A percentile compares a stretch with the other conserved stretches of the same genome.
Evolutionary conservation across 1,139 yeast species (phyloP).

Genomic region (Pichia sp.): DNA sequence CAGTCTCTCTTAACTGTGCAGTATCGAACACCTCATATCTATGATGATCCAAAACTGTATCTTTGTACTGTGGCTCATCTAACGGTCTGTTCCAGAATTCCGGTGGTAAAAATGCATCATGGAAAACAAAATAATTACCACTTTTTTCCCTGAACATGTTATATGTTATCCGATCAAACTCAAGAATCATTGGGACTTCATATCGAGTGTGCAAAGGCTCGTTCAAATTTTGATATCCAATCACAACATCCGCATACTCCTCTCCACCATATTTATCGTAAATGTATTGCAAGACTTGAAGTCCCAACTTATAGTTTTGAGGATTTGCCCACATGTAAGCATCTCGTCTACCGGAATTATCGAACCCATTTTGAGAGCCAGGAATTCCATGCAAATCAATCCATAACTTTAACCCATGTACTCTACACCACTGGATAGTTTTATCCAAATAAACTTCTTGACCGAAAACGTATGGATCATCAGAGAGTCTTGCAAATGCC

Average conservation of each 20-base stretch:
- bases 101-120: conserved; percentile 66
- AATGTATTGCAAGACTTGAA: conserved; percentile 45
- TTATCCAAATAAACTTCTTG: conserved; percentile 67
- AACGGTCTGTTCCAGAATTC: conserved; percentile 55
- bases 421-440: conserved; percentile 53
- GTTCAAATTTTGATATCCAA: conserved; percentile 80
- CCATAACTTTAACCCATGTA: conserved; percentile 51
- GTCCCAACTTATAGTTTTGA: conserved; percentile 31
- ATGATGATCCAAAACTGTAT: conserved; percentile 83
- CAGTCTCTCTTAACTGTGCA: conserved; percentile 50
- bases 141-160: conserved; percentile 26
- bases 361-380: conserved; percentile 70
- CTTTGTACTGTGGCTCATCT: conserved; percentile 39
- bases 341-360: conserved; percentile 57
- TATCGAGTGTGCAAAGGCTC: conserved; percentile 81
- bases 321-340: conserved; percentile 43
- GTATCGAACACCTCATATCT: conserved; percentile 81
- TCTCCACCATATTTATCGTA: conserved; percentile 62
- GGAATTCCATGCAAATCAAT: conserved; percentile 65
- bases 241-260: conserved; percentile 64
- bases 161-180: conserved; percentile 57
- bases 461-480: conserved; percentile 88
- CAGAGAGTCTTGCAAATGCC: conserved; percentile 66
- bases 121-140: conserved; percentile 54
- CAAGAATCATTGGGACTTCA: conserved; percentile 53